Evolutionary conservation across 78 protist genomes (phyloP), one percentile per base, ranked within the genome.

Genomic region (Chrysochromulina tobinii): DNA sequence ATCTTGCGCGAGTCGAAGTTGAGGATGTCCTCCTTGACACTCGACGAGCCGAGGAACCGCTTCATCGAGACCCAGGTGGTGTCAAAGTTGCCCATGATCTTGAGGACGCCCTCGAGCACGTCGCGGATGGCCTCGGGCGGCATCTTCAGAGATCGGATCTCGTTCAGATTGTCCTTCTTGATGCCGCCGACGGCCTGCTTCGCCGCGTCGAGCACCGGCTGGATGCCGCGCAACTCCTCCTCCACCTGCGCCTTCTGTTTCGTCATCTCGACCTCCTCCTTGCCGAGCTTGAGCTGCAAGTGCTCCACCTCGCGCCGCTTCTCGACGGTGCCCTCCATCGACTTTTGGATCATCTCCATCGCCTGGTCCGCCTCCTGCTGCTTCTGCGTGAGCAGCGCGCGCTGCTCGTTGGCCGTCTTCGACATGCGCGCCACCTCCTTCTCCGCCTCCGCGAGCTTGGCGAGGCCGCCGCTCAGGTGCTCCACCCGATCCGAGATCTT

Each of bases 181-280:
- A 96, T 92, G 66, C 61, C 2, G 12, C 95, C 92, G 23, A 97
- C 97, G 20, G 96, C 96, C 57, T 64, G 25, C n/a, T 25, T 5
- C 53, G 99, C 98, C 5, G 85, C 94, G 12, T 94, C 96, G 25
- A 97, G 75, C n/a, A 95, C 14, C 9, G 99, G 99, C 87, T 92
- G 66, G 75, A 96, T 67, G 12, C 48, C 11, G 9, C 77, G 50
- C 50, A 96, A 79, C 92, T 96, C 90, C 14, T 0, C 55, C 15
- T 96, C 97, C 59, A 96, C 94, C 3, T 20, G 84, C n/a, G 38
- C 81, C 53, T 92, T 92, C 72, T 54, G 25, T 23, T 17, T 67
- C 51, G 55, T 68, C 64, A 95, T 23, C 93, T 87, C 67, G 12
- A 6, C 55, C 92, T 94, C 94, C 68, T 91, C 94, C 23, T 21